Base-by-base conservation (phyloP, 495 filamentous ascomycete genomes). In the Aspergillus steynii region DNA sequence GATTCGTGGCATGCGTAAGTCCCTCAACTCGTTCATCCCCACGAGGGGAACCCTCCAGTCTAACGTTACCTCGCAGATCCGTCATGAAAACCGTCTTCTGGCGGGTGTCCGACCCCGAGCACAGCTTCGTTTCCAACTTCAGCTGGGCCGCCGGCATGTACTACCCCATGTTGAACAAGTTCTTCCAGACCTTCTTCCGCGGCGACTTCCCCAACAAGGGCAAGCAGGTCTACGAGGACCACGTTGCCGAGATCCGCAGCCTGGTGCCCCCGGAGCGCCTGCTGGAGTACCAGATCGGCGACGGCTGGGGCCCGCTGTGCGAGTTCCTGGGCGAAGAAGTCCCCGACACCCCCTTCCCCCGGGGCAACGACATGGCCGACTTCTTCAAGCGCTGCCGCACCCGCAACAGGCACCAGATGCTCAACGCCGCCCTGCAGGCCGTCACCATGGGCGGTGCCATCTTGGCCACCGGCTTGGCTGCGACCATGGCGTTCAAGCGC, bases 231-330 rank as follows among this genome's bases (percentile, higher is more conserved):
- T 80, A 80, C 71, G 60, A 71, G 29, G 77, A 79, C 50, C 78
- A 81, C 59, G 74, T 80, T 25, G 77, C 66, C 5, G 68, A 79
- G 58, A 75, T 80, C 54, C 78, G 78, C 64, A 74, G 70, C 68
- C 42, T 80, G 58, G 77, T 80, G 29, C 77, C 78, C 42, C 63
- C 74, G 2, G 77, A 81, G 63, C 73, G 74, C 65, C 73, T 89
- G 50, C 79, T 90, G 48, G 86, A 90, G 63, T 89, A 86, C 74
- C 79, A 81, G 65, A 82, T 89, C 62, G 79, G 80, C 51, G 81
- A 87, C 50, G 88, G 88, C 56, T 90, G 87, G 87, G 84, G 68
- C 29, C 87, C 86, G 9, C 77, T 91, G 20, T 89, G 86, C 74
- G 77, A 85, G 57, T 90, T 90, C 74, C 78, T 90, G 0, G 86